Evolutionary conservation across 495 filamentous ascomycete species (phyloP).

Genomic region (Penicillium fimorum): DNA sequence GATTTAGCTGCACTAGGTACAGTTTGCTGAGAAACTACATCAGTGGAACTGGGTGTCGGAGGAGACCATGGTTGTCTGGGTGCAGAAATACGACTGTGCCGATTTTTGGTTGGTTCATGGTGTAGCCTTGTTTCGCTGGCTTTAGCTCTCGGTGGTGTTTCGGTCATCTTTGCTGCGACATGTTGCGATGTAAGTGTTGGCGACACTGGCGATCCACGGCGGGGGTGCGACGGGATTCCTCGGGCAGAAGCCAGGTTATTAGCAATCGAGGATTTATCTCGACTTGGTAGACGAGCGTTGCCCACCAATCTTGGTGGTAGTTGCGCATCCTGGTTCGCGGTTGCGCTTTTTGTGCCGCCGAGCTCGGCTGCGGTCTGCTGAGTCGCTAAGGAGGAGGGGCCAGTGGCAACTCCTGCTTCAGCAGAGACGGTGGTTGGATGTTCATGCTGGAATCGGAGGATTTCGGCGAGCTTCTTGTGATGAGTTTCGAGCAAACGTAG

Average conservation of each 20-base stretch:
- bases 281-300: conserved; percentile 52
- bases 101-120: conserved; percentile 29
- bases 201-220: conserved; percentile 56
- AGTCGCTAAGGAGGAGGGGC: conserved; percentile 5
- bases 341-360: conserved; percentile 26
- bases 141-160: conserved; percentile 49
- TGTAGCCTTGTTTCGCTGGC: conserved; percentile 38
- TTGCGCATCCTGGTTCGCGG: conserved; percentile 30
- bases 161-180: conserved; percentile 68
- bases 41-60: conserved; percentile 33
- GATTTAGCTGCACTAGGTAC: conserved; percentile 27
- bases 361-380: conserved; percentile 26
- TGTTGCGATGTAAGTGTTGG: conserved; percentile 74
- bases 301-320: conserved; percentile 36
- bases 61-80: conserved; percentile 41
- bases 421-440: conserved; percentile 42
- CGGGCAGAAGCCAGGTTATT: conserved; percentile 87
- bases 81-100: conserved; percentile 21
- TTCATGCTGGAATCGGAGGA: conserved; percentile 69
- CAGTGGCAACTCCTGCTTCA: conserved; percentile 14
- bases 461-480: conserved; percentile 72
- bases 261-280: conserved; percentile 82
- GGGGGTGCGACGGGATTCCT: conserved; percentile 73
- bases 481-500: conserved; percentile 82
- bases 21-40: conserved; percentile 38